These are phyloP conservation scores for Fusarium tuaranense DNA, from an alignment of 2,329 filamentous ascomycete species.

Conservation along the genomic window DNA sequence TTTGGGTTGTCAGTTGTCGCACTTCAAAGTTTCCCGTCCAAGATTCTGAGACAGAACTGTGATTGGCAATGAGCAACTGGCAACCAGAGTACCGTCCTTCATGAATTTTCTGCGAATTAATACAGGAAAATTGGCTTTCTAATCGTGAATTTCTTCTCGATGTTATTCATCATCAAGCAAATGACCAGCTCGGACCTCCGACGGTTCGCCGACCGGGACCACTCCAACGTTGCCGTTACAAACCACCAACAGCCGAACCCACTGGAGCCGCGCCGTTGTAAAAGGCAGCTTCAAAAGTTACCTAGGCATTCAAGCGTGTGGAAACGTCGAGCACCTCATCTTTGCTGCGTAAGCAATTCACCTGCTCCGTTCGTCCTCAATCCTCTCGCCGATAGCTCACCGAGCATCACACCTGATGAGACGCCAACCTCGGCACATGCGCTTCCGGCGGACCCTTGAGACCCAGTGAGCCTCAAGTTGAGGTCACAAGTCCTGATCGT, in stretches of 20 bases:
- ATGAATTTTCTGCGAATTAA: neutral
- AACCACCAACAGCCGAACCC: conserved; percentile 5
- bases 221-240: neutral
- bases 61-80: neutral
- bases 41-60: neutral
- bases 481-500: neutral
- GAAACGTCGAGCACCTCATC: neutral
- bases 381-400: neutral
- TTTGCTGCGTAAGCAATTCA: neutral
- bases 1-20: neutral
- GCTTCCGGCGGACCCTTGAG: neutral
- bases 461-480: neutral
- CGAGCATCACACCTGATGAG: neutral
- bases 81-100: neutral
- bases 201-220: neutral
- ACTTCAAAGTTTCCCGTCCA: neutral
- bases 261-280: neutral
- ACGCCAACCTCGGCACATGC: neutral
- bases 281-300: neutral
- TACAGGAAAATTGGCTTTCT: neutral
- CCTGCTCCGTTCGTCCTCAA: neutral
- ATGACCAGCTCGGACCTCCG: conserved; percentile 10
- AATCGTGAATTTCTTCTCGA: neutral
- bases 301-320: neutral
- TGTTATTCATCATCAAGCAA: neutral